Conservation (phyloP, 2,329 filamentous ascomycete species). For the Furcasterigmium furcatum region DNA sequence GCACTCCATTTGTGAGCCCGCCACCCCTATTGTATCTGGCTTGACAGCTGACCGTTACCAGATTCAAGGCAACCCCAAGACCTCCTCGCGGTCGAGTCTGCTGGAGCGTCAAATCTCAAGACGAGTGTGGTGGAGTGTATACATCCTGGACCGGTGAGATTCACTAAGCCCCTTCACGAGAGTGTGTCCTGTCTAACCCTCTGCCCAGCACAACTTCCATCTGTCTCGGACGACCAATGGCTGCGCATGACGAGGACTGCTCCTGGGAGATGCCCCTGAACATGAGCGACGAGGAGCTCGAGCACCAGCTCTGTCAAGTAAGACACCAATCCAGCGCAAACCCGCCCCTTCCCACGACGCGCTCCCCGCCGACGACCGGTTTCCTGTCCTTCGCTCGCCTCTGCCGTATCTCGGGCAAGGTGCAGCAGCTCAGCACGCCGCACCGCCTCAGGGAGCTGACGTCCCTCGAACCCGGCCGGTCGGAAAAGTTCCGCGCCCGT, state of each 20-base stretch:
- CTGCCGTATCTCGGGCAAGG: conserved; percentile 19
- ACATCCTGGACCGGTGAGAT: conserved; percentile 20
- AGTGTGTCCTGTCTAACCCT: too few species aligned
- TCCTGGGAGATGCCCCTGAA: conserved; percentile 21
- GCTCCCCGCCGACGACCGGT: conserved; percentile 13
- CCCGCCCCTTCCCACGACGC: neutral
- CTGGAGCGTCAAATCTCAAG: conserved; percentile 16
- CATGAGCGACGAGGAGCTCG: conserved; percentile 20
- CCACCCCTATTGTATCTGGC: too few species aligned
- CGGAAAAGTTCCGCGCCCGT: conserved; percentile 6
- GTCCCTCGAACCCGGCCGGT: neutral
- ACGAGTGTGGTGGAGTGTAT: conserved; percentile 25
- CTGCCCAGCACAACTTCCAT: conserved; percentile 22
- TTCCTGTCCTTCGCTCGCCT: conserved; percentile 22
- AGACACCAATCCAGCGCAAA: neutral
- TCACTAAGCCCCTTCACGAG: too few species aligned
- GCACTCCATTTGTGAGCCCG: conserved; percentile 3
- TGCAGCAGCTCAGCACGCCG: conserved; percentile 18
- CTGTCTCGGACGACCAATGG: conserved; percentile 21
- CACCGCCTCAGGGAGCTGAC: conserved; percentile 8
- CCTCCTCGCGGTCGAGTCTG: neutral
- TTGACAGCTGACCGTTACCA: too few species aligned
- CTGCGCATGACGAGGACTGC: conserved; percentile 24
- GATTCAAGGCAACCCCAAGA: neutral
- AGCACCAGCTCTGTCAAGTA: conserved; percentile 6